Percentiles rank a stretch among this genome's conserved stretches.
Evolutionary conservation across 139 green algal species (phyloP).

Genomic region (Spirogloea muscicola): DNA sequence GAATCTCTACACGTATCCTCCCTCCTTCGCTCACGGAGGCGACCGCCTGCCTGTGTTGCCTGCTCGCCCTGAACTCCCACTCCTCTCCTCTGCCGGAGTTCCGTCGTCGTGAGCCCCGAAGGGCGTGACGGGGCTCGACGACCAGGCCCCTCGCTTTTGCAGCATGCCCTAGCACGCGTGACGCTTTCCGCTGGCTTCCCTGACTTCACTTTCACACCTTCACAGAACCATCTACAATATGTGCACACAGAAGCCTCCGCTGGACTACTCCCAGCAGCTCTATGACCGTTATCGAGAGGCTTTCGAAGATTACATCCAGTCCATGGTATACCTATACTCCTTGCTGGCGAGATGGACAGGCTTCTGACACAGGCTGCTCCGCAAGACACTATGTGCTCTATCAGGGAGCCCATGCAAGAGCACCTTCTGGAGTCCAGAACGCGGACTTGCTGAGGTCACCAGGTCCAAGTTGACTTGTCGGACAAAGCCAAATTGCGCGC

Average conservation of each 20-base stretch:
- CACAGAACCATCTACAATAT: slow-evolving; percentile 46
- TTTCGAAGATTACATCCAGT: slow-evolving; percentile 96
- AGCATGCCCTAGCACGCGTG: not conserved
- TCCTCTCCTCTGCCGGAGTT: too few relatives aligned
- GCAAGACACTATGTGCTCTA: too few relatives aligned
- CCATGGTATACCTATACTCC: too few relatives aligned
- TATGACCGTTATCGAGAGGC: slow-evolving; percentile 86
- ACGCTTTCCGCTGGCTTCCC: not conserved
- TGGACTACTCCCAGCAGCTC: slow-evolving; percentile 95
- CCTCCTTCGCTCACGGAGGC: not conserved
- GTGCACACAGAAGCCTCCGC: slow-evolving; percentile 98
- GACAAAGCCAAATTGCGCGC: too few relatives aligned
- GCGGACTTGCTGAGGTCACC: too few relatives aligned
- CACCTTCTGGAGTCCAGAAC: too few relatives aligned
- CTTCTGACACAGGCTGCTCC: too few relatives aligned
- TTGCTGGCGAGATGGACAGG: too few relatives aligned
- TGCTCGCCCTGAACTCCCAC: not conserved
- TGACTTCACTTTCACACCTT: not conserved
- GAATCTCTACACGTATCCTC: slow-evolving; percentile 90
- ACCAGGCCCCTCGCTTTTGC: not conserved
- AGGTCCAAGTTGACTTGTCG: too few relatives aligned
- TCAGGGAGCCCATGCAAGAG: too few relatives aligned
- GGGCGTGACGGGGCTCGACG: too few relatives aligned
- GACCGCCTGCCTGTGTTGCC: not conserved
- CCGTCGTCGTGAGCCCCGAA: not conserved